Base-by-base conservation (phyloP, 805 yeast genomes). In the Helenozyma baotianmanensis region DNA sequence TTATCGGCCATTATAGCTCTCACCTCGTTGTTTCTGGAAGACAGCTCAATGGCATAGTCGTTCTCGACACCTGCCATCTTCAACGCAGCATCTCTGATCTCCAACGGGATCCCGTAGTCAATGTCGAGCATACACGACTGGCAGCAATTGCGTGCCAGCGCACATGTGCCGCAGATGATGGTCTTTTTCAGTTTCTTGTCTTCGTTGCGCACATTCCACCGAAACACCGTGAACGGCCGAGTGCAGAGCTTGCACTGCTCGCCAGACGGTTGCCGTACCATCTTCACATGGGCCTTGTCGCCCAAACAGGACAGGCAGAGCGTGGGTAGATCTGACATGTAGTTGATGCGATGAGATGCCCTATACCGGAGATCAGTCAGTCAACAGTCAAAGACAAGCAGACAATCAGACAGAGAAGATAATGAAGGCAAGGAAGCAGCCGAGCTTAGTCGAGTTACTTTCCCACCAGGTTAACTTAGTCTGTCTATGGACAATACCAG, bases 231-330 rank as follows among this genome's bases (percentile, higher is more conserved):
- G 62, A 82, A 90, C 1, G 95, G 88, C 30, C 94, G 60, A 0
- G 94, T 81, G 52, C 97, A 90, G 11, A 83, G 60, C 52, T 81
- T 80, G 54, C 97, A 90, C 52, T 83, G 82, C n/a, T 74, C 81
- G 1, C 96, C 96, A 33, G 72, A 60, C 9, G 60, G 60, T 38
- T 83, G 88, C 43, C 82, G 70, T 2, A 77, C 70, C 82, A 89
- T 76, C 33, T 83, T 76, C n/a, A 82, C 49, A 43, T 80, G 75
- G 14, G 77, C 72, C 33, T 77, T 72, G 0, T 69, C 49, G 0
- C 96, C 96, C 16, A 86, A 61, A 53, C 97, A 88, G 5, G 52
- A 47, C 23, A 76, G 78, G 55, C 97, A 88, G 2, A 88, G 70
- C 0, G 82, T 78, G 0, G 89, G 88, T 25, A 70, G 58, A 14